phyloP scores from a whole-genome alignment of 148 eudicot species.

The Pouteria glomerata region DNA sequence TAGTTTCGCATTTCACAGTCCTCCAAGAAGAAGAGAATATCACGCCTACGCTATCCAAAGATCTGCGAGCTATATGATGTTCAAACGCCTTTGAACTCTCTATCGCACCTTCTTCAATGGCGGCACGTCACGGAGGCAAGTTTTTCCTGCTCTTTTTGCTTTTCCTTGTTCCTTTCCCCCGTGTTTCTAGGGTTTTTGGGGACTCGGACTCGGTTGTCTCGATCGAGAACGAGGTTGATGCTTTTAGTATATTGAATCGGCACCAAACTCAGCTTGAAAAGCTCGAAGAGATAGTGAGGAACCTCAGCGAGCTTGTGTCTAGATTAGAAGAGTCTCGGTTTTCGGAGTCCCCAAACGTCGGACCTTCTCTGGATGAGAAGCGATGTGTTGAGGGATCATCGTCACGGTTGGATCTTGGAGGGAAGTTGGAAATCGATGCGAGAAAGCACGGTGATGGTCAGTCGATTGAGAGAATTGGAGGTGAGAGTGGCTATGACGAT shows the following conservation, averaged over 20 bases:
- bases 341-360: slow-evolving; percentile 8
- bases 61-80: no score
- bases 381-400: not conserved
- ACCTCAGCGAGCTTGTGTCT: slow-evolving; percentile 54
- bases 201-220: slow-evolving; percentile 12
- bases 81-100: not conserved
- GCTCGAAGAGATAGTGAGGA: slow-evolving; percentile 61
- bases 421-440: slow-evolving; percentile 6
- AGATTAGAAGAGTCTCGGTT: slow-evolving; percentile 68
- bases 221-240: slow-evolving; percentile 1
- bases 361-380: slow-evolving; percentile 15
- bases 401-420: no score
- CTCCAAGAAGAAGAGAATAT: no score
- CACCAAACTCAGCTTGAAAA: slow-evolving; percentile 65
- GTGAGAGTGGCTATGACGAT: no score
- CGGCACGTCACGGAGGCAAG: slow-evolving; percentile 47
- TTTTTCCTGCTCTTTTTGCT: slow-evolving; percentile 21
- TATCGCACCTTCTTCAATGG: slow-evolving; percentile 22
- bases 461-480: slow-evolving; percentile 8
- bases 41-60: no score
- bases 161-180: slow-evolving; percentile 8
- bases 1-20: no score
- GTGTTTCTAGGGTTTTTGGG: slow-evolving; percentile 35
- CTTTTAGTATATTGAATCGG: slow-evolving; percentile 13
- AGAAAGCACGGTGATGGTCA: not conserved